Evolutionary conservation across 192 early-diverging fungal genomes (phyloP).

Genomic region (Coemansia erecta): DNA sequence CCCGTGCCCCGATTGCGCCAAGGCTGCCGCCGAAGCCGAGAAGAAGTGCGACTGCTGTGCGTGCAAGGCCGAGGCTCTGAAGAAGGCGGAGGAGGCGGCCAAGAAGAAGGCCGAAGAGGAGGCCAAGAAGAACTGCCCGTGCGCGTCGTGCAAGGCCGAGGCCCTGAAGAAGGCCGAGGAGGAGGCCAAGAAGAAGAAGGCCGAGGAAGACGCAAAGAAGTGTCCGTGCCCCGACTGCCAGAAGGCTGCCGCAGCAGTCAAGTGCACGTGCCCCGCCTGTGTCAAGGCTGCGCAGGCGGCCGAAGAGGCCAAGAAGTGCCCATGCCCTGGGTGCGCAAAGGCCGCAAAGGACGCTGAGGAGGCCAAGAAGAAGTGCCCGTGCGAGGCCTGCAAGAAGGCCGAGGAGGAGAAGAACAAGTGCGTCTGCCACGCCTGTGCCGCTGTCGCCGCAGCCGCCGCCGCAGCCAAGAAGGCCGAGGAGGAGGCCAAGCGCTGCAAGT

Average conservation of each 20-base stretch:
- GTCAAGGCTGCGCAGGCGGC: slow-evolving; percentile 6
- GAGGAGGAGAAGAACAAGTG: slow-evolving; percentile 19
- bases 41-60: slow-evolving; percentile 20
- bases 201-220: slow-evolving; percentile 4
- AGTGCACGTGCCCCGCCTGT: slow-evolving; percentile 10
- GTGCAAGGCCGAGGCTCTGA: slow-evolving; percentile 29
- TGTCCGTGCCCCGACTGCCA: slow-evolving; percentile 7
- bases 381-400: slow-evolving; percentile 17
- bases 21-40: slow-evolving; percentile 29
- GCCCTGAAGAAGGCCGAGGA: slow-evolving; percentile 16
- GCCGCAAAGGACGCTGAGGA: slow-evolving; percentile 10
- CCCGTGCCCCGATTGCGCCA: slow-evolving; percentile 23
- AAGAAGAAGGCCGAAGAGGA: slow-evolving; percentile 7
- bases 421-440: slow-evolving; percentile 7
- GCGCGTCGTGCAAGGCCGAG: slow-evolving; percentile 23
- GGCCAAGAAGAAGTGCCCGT: slow-evolving; percentile 31
- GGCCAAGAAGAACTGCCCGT: slow-evolving; percentile 16
- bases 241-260: background rate
- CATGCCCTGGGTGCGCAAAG: slow-evolving; percentile 14
- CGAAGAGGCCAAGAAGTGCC: slow-evolving; percentile 22
- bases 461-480: slow-evolving; percentile 7
- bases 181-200: slow-evolving; percentile 12
- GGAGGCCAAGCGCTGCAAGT: slow-evolving; percentile 6
- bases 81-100: slow-evolving; percentile 9
- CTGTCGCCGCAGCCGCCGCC: background rate